Conservation (phyloP, 163 green algal genomes). For the Chlorella variabilis region DNA sequence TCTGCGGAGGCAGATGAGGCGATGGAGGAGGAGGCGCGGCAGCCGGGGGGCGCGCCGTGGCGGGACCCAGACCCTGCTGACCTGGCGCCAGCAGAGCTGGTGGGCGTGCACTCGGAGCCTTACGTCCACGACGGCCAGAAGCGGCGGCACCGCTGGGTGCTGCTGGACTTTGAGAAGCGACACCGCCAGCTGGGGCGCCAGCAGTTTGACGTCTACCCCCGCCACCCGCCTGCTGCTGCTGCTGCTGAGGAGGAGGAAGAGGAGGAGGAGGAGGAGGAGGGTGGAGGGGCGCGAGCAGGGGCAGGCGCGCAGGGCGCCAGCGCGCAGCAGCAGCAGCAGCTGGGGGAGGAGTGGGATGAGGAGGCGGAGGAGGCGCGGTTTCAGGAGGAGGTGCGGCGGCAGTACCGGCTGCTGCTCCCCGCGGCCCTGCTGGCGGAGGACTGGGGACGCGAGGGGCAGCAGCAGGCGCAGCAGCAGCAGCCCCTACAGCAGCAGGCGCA, state of each 20-base stretch:
- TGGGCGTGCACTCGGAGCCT: background rate
- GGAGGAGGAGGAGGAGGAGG: background rate
- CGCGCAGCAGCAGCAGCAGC: background rate
- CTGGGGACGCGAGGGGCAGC: background rate
- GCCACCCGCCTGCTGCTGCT: background rate
- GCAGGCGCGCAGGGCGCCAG: too few species aligned
- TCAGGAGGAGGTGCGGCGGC: background rate
- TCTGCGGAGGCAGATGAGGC: background rate
- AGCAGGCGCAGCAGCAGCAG: background rate
- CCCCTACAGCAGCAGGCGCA: background rate
- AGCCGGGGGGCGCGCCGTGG: too few species aligned
- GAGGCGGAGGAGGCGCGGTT: background rate
- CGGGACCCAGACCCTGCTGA: background rate
- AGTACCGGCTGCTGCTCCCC: background rate
- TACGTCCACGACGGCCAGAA: background rate
- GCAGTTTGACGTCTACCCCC: slow-evolving; percentile 9
- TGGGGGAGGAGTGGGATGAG: background rate
- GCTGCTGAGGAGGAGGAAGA: background rate
- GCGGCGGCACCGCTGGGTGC: slow-evolving; percentile 22
- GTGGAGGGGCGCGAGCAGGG: too few species aligned
- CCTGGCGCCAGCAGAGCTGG: background rate
- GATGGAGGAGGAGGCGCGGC: background rate
- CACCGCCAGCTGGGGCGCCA: slow-evolving; percentile 5
- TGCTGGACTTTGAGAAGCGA: slow-evolving; percentile 1
- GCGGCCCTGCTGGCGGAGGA: background rate